Base-by-base conservation (phyloP, 345 rosid genomes). In the Hibiscus syriacus region DNA sequence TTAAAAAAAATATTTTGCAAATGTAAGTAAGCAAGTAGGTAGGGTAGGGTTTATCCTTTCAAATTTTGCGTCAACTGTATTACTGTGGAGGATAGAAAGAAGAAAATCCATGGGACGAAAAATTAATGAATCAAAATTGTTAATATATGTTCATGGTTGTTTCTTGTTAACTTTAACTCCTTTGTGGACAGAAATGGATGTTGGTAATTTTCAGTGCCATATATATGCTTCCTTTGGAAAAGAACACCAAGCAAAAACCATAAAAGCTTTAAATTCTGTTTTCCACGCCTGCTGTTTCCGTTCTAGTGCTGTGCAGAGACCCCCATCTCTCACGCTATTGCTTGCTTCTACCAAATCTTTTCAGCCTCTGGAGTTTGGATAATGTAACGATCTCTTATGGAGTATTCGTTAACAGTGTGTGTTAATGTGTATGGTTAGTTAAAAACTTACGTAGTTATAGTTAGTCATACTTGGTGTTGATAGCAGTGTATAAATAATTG, bases 241-340 rank as follows among this genome's bases (percentile, higher is more conserved):
- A 67, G 9, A 34, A 34, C 38, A 34, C 38, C 2, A 32, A 34
- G 38, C 9, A 6, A 34, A 34, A 34, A 34, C 1, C 38, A 34
- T 6, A 34, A 50, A 72, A 74, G 72, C 71, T 72, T 32, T 76
- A 23, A 59, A 12, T 58, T 48, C 55, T 32, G 16, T 65, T 64
- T 58, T 19, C 66, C 70, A 68, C 68, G 76, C 76, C 70, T 69
- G 74, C 57, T n/a, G n/a, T n/a, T n/a, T n/a, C n/a, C n/a, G n/a
- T n/a, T n/a, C n/a, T n/a, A n/a, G n/a, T n/a, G n/a, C n/a, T n/a
- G n/a, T n/a, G n/a, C n/a, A n/a, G n/a, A n/a, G n/a, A n/a, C n/a
- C n/a, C n/a, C n/a, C n/a, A n/a, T n/a, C n/a, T n/a, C n/a, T n/a
- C n/a, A n/a, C n/a, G n/a, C n/a, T n/a, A n/a, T n/a, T n/a, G n/a